Conservation (phyloP, 805 yeast species). For the Zygotorulaspora chibaensis region DNA sequence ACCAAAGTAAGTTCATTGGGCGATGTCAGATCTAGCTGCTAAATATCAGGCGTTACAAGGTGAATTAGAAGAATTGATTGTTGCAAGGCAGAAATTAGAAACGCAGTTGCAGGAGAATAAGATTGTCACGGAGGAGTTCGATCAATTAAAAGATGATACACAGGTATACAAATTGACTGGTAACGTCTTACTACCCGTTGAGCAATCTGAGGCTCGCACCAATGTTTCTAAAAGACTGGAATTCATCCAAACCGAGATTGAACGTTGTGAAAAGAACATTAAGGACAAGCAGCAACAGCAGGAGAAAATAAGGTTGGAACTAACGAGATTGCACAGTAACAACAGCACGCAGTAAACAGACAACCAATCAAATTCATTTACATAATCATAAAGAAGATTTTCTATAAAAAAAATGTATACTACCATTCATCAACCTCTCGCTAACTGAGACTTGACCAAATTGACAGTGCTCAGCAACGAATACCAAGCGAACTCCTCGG, state of each 20-base stretch:
- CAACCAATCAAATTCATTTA: slow-evolving; percentile 9
- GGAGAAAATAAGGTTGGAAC: slow-evolving; percentile 55
- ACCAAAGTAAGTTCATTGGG: neutral
- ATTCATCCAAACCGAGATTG: slow-evolving; percentile 75
- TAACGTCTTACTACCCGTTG: slow-evolving; percentile 88
- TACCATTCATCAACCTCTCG: slow-evolving; percentile 37
- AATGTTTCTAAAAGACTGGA: slow-evolving; percentile 89
- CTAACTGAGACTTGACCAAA: slow-evolving; percentile 63
- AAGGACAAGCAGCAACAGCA: slow-evolving; percentile 49
- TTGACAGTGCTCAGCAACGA: slow-evolving; percentile 59
- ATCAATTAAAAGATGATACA: slow-evolving; percentile 56
- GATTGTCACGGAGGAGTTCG: slow-evolving; percentile 82
- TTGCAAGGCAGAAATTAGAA: slow-evolving; percentile 80
- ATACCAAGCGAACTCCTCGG: slow-evolving; percentile 75
- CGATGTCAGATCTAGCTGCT: slow-evolving; percentile 23
- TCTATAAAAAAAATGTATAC: slow-evolving; percentile 1
- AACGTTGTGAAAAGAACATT: slow-evolving; percentile 69
- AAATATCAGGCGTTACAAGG: slow-evolving; percentile 43
- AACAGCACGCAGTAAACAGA: neutral
- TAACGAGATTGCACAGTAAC: slow-evolving; percentile 41
- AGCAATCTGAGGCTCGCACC: slow-evolving; percentile 69
- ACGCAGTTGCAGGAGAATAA: slow-evolving; percentile 92
- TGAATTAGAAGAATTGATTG: slow-evolving; percentile 49
- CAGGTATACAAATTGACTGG: slow-evolving; percentile 88
- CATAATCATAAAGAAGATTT: neutral